These are phyloP conservation scores for Boletus rubroflammeus DNA, from an alignment of 768 basidiomycete genomes.

Conservation along the genomic window DNA sequence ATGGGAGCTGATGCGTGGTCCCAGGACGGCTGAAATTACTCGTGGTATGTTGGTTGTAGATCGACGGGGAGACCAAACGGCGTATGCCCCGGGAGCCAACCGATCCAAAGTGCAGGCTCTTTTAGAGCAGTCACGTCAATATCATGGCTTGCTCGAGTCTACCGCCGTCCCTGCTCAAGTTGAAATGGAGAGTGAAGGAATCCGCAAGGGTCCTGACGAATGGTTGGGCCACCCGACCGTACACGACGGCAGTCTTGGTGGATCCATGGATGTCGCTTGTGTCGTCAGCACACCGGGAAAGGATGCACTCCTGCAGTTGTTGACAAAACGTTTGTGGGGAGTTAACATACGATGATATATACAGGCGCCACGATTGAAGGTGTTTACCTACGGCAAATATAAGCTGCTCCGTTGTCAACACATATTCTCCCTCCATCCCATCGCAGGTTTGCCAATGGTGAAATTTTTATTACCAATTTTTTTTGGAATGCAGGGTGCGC, in stretches of 20 bases:
- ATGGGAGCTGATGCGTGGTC: not conserved
- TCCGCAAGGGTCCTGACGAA: constrained; percentile 12
- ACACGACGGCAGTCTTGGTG: constrained; percentile 20
- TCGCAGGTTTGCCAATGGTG: not conserved
- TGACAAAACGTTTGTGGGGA: constrained; percentile 59
- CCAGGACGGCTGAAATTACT: constrained; percentile 71
- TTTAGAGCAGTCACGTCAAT: constrained; percentile 37
- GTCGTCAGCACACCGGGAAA: constrained; percentile 66
- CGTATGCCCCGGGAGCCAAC: constrained; percentile 62
- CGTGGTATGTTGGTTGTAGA: constrained; percentile 88
- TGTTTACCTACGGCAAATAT: not conserved
- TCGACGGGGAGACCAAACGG: constrained; percentile 60
- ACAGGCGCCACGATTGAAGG: not conserved
- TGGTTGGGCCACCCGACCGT: constrained; percentile 20
- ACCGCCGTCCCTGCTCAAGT: constrained; percentile 53
- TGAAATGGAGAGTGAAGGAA: constrained; percentile 38
- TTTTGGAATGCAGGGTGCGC: not conserved
- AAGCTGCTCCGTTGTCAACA: not conserved
- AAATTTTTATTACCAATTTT: not conserved
- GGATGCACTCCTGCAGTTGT: constrained; percentile 41
- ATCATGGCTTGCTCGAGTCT: constrained; percentile 43
- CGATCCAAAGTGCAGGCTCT: constrained; percentile 59
- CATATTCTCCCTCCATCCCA: not conserved
- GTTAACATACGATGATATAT: not conserved
- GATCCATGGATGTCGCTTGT: constrained; percentile 40